A percentile compares a stretch with the other conserved stretches of the same genome.
phyloP scores from a whole-genome alignment of 306 rosid genomes.

The Citrullus mucosospermus region DNA sequence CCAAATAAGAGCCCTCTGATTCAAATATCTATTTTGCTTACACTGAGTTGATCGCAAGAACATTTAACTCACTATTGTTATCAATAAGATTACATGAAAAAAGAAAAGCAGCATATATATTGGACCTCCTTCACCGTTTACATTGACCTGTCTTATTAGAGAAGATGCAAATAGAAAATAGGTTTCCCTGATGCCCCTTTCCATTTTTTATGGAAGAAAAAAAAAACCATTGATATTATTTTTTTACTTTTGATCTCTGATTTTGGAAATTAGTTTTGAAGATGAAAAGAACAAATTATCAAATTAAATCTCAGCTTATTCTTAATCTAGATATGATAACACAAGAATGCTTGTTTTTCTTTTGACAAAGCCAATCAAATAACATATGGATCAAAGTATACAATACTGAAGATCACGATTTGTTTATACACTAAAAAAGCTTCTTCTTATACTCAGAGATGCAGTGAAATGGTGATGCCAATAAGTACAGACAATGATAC shows the following conservation, averaged over 20 bases:
- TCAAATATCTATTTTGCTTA: neutral
- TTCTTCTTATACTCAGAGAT: slow-evolving; percentile 18
- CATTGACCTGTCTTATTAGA: neutral
- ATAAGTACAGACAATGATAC: slow-evolving; percentile 3
- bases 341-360: neutral
- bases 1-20: neutral
- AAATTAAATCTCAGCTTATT: neutral
- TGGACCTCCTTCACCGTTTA: neutral
- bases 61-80: neutral
- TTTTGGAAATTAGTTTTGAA: neutral
- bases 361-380: neutral
- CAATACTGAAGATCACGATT: neutral
- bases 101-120: neutral
- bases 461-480: slow-evolving; percentile 34
- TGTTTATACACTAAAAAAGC: neutral
- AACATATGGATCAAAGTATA: neutral
- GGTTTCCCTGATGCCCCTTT: neutral
- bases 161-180: neutral
- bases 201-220: neutral
- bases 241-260: too few species aligned
- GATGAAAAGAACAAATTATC: neutral
- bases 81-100: neutral
- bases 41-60: neutral
- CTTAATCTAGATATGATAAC: neutral
- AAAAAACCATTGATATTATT: too few species aligned